Conservation (phyloP, 805 yeast genomes). For the Candida nitratophila region DNA sequence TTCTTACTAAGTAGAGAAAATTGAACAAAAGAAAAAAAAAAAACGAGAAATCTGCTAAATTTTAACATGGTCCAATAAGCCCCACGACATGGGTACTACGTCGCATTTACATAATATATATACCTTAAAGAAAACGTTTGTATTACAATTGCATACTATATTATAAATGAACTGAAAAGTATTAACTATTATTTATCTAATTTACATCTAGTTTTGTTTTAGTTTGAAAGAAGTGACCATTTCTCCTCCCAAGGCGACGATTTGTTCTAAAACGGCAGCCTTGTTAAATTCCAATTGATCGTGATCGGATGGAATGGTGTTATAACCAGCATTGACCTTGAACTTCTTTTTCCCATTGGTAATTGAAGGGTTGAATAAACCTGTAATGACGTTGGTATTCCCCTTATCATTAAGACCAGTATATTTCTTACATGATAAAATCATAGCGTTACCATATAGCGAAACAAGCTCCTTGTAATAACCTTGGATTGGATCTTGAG, state of each 20-base stretch:
- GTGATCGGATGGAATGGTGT: constrained; percentile 53
- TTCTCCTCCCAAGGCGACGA: constrained; percentile 63
- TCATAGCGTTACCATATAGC: constrained; percentile 58
- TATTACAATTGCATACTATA: too few relatives aligned
- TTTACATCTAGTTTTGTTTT: constrained; percentile 5
- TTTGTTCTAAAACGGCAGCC: constrained; percentile 68
- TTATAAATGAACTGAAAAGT: too few relatives aligned
- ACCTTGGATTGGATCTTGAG: constrained; percentile 53
- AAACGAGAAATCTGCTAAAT: not conserved
- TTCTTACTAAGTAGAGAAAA: too few relatives aligned
- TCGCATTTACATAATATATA: too few relatives aligned
- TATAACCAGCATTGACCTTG: constrained; percentile 72
- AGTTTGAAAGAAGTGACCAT: constrained; percentile 31
- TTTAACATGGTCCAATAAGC: not conserved
- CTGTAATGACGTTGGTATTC: constrained; percentile 54
- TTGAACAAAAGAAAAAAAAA: too few relatives aligned
- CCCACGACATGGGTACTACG: not conserved
- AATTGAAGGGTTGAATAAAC: constrained; percentile 65
- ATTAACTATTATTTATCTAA: not conserved
- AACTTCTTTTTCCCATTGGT: constrained; percentile 59
- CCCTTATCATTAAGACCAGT: constrained; percentile 49
- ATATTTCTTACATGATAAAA: constrained; percentile 59
- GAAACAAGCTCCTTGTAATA: constrained; percentile 53
- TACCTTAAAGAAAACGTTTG: not conserved
- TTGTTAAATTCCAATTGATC: constrained; percentile 55